Conservation (phyloP, 2,329 filamentous ascomycete genomes). For the Pseudocercospora musae region DNA sequence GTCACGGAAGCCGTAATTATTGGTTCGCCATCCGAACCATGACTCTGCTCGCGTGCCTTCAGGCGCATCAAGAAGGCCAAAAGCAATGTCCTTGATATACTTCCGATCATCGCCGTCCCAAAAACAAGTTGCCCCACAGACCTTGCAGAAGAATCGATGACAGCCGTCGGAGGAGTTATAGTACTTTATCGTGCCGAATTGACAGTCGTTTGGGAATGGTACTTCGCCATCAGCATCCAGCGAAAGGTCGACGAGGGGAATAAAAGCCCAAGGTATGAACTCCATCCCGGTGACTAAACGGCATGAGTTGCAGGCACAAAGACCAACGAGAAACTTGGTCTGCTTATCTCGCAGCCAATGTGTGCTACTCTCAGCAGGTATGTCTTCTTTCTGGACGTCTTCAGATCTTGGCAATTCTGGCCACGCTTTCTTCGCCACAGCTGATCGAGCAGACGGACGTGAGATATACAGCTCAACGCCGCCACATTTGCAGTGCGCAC, state of each 20-base stretch:
- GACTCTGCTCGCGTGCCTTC: conserved; percentile 55
- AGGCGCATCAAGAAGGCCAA: conserved; percentile 50
- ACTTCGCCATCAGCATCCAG: conserved; percentile 29
- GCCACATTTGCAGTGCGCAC: conserved; percentile 54
- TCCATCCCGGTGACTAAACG: conserved; percentile 60
- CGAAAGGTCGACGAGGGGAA: conserved; percentile 58
- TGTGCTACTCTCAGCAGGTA: conserved; percentile 48
- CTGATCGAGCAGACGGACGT: conserved; percentile 50
- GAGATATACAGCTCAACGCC: conserved; percentile 57
- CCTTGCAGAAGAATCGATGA: conserved; percentile 59
- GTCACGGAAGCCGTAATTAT: conserved; percentile 58
- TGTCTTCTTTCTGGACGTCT: conserved; percentile 44
- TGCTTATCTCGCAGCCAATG: conserved; percentile 57
- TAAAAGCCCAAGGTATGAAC: conserved; percentile 64
- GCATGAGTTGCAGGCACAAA: conserved; percentile 62
- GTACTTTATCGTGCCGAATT: conserved; percentile 45
- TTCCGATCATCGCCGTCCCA: conserved; percentile 56
- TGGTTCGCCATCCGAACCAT: conserved; percentile 62
- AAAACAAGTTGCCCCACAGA: conserved; percentile 63
- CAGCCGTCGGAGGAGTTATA: conserved; percentile 56
- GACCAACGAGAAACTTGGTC: conserved; percentile 57
- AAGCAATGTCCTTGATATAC: conserved; percentile 61
- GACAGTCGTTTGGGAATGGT: conserved; percentile 31
- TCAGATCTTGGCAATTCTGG: conserved; percentile 48
- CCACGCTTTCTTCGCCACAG: conserved; percentile 47